phyloP scores from a whole-genome alignment of 2,329 filamentous ascomycete species.

The Alternaria ventricosa region DNA sequence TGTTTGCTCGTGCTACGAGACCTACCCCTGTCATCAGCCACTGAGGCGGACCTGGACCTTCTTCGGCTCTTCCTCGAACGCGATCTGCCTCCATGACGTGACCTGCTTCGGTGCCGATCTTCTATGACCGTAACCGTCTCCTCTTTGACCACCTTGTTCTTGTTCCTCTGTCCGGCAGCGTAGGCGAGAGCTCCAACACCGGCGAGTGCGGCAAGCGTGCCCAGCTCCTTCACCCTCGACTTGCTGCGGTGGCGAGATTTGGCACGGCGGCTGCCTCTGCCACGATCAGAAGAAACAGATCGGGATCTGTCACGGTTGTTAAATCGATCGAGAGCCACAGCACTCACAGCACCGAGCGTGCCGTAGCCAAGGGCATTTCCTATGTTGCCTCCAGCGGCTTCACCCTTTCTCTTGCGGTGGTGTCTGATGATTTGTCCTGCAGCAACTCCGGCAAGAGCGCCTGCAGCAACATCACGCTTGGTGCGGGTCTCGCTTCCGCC shows the following conservation, averaged over 20 bases:
- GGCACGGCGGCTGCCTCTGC: slow-evolving; percentile 27
- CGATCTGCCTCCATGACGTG: slow-evolving; percentile 40
- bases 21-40: slow-evolving; percentile 32
- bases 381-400: slow-evolving; percentile 59
- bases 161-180: slow-evolving; percentile 55
- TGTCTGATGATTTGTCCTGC: slow-evolving; percentile 66
- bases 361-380: slow-evolving; percentile 65
- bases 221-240: slow-evolving; percentile 59
- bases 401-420: slow-evolving; percentile 63
- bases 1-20: slow-evolving; percentile 54
- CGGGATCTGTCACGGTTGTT: slow-evolving; percentile 56
- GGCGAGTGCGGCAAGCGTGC: slow-evolving; percentile 66
- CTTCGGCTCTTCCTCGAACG: slow-evolving; percentile 47
- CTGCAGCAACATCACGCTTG: slow-evolving; percentile 67
- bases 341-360: slow-evolving; percentile 66
- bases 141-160: slow-evolving; percentile 52
- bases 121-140: slow-evolving; percentile 51
- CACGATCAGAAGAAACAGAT: slow-evolving; percentile 46
- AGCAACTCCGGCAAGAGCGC: slow-evolving; percentile 65
- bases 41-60: slow-evolving; percentile 46
- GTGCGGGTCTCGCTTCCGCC: slow-evolving; percentile 54
- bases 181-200: slow-evolving; percentile 66
- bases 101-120: slow-evolving; percentile 51
- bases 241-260: slow-evolving; percentile 43
- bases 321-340: slow-evolving; percentile 63